A percentile compares a stretch with the other conserved stretches of the same genome.
phyloP scores from a whole-genome alignment of 2,329 filamentous ascomycete genomes.

The Colletotrichum viniferum region DNA sequence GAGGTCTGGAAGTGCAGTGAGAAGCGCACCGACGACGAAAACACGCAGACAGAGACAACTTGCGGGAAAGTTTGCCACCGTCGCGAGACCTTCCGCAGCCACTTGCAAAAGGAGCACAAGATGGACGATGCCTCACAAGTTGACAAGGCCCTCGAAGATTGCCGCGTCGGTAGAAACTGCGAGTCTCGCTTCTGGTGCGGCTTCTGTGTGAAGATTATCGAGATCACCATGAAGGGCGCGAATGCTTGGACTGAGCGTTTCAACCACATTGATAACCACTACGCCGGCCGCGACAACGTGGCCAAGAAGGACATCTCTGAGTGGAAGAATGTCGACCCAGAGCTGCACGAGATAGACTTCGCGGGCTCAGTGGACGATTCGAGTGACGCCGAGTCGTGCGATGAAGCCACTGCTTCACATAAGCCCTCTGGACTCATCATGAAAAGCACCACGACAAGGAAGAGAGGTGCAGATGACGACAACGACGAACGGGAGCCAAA shows the following conservation, averaged over 20 bases:
- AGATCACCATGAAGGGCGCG: constrained; percentile 51
- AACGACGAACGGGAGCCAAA: constrained; percentile 2
- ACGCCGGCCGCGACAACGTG: constrained; percentile 53
- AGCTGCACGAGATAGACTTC: constrained; percentile 12
- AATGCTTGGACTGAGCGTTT: constrained; percentile 62
- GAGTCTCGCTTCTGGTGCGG: constrained; percentile 84
- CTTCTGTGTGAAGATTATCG: constrained; percentile 69
- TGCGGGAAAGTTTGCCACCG: constrained; percentile 67
- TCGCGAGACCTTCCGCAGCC: constrained; percentile 62
- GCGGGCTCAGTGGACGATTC: neutral
- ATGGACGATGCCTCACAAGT: constrained; percentile 33
- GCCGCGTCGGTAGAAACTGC: constrained; percentile 67
- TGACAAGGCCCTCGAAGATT: constrained; percentile 52
- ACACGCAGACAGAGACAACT: constrained; percentile 21
- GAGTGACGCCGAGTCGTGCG: neutral
- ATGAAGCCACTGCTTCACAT: neutral
- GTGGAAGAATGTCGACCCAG: constrained; percentile 53
- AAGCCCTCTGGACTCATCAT: neutral
- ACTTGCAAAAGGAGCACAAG: constrained; percentile 61
- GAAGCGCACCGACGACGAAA: neutral
- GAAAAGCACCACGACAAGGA: neutral
- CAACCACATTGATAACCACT: constrained; percentile 79
- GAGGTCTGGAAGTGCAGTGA: constrained; percentile 75
- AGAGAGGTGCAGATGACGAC: constrained; percentile 11
- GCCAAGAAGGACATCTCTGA: constrained; percentile 52